These are phyloP conservation scores for Rhizophlyctis rosea DNA, from an alignment of 192 early-diverging fungal species.

Conservation along the genomic window DNA sequence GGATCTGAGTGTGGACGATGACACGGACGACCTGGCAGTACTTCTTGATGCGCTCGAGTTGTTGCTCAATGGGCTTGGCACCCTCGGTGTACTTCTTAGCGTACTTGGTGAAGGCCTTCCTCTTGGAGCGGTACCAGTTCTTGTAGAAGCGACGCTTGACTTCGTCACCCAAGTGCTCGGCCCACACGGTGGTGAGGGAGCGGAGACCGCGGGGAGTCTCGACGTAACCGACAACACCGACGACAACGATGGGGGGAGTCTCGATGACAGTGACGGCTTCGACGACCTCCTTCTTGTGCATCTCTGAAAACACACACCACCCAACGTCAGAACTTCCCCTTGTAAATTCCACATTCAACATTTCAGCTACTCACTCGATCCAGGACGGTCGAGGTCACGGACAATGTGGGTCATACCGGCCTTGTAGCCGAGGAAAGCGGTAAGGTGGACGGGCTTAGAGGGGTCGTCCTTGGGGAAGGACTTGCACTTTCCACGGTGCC, in stretches of 20 bases:
- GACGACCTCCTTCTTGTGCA: slow-evolving; percentile 99
- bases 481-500: slow-evolving; percentile 95
- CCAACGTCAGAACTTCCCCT: too few species aligned
- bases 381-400: slow-evolving; percentile 97
- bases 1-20: slow-evolving; percentile 96
- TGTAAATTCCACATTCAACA: neutral
- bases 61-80: slow-evolving; percentile 77
- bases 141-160: slow-evolving; percentile 99
- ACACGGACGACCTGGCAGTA: slow-evolving; percentile 98
- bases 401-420: slow-evolving; percentile 99
- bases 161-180: slow-evolving; percentile 96
- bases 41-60: slow-evolving; percentile 99
- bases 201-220: slow-evolving; percentile 98
- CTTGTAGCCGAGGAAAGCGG: slow-evolving; percentile 99
- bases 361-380: slow-evolving; percentile 69
- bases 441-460: slow-evolving; percentile 92
- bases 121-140: slow-evolving; percentile 99
- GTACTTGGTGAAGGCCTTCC: slow-evolving; percentile 99
- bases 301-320: slow-evolving; percentile 56
- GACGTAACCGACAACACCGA: slow-evolving; percentile 99
- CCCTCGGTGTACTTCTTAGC: slow-evolving; percentile 92
- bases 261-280: slow-evolving; percentile 99
- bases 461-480: slow-evolving; percentile 99
- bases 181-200: slow-evolving; percentile 99
- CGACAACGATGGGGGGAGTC: slow-evolving; percentile 93